These are phyloP conservation scores for Oryza coarctata DNA, from an alignment of 176 grass and related monocot species.

Conservation along the genomic window DNA sequence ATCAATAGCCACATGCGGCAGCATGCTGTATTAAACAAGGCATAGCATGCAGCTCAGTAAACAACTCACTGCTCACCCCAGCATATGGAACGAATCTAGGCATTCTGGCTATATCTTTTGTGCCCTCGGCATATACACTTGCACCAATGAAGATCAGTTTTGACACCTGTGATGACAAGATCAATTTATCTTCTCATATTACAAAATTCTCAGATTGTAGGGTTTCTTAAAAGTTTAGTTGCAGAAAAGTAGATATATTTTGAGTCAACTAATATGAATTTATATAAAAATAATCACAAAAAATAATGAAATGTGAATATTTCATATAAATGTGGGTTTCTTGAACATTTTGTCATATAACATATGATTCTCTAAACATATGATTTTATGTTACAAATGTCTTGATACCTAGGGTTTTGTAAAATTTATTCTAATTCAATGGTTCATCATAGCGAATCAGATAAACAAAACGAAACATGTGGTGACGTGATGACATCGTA, in stretches of 20 bases:
- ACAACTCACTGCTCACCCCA: slow-evolving; percentile 68
- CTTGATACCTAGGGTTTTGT: no score
- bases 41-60: neutral
- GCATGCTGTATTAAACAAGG: neutral
- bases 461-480: no score
- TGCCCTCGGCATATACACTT: slow-evolving; percentile 79
- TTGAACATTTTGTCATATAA: no score
- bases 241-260: neutral
- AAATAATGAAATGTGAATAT: no score
- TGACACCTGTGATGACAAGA: slow-evolving; percentile 53
- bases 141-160: slow-evolving; percentile 87
- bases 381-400: no score
- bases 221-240: neutral
- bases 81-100: slow-evolving; percentile 79
- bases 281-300: no score
- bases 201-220: slow-evolving; percentile 8
- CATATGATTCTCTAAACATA: no score
- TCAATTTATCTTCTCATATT: slow-evolving; percentile 13
- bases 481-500: no score
- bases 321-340: no score
- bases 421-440: no score
- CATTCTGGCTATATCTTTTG: slow-evolving; percentile 67
- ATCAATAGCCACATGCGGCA: neutral
- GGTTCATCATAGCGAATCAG: no score
- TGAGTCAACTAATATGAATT: no score